Evolutionary conservation across 257 asterid genomes (phyloP), one percentile per base, ranked within the genome.

Genomic region (Dorcoceras hygrometricum): DNA sequence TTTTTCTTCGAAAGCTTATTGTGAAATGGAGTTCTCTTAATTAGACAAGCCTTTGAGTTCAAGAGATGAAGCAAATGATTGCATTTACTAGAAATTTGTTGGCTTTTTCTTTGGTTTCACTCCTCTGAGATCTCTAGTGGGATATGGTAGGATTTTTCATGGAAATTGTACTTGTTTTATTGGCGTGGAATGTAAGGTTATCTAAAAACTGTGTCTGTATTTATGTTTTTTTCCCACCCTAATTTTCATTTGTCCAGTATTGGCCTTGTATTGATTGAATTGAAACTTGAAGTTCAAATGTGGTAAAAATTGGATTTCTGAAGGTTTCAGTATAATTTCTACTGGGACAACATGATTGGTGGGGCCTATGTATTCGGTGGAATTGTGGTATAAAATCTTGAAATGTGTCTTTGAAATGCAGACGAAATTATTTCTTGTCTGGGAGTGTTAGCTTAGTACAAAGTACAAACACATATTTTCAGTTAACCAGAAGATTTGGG

Each of bases 151-250:
- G n/a, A n/a, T 74, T 67, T 50, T 63, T 73, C 56, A 56, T 26
- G 34, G 66, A 55, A 76, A 59, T 63, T 34, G 51, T 64, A 39
- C 72, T 59, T n/a, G n/a, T n/a, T 72, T 72, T 69, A 22, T 75
- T 82, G 75, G 62, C 87, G 78, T 87, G 63, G 65, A 75, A 65
- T 81, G 77, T 80, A 83, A 82, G 86, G 73, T 81, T 78, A 4
- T 79, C n/a, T 25, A 70, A 71, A 71, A 72, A 58, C 79, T 68
- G 62, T 63, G 69, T 65, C 78, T 78, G 70, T 63, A 69, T 73
- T 69, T n/a, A 32, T 66, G 48, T 10, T 34, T 51, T 57, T 11
- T 63, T 65, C 51, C n/a, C n/a, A n/a, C n/a, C n/a, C 61, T 71
- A 59, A 56, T 68, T 70, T 55, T 57, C 71, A 10, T 77, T 28